These are phyloP conservation scores for Pichia sp. DNA, from an alignment of 1,139 yeast species.

Conservation along the genomic window DNA sequence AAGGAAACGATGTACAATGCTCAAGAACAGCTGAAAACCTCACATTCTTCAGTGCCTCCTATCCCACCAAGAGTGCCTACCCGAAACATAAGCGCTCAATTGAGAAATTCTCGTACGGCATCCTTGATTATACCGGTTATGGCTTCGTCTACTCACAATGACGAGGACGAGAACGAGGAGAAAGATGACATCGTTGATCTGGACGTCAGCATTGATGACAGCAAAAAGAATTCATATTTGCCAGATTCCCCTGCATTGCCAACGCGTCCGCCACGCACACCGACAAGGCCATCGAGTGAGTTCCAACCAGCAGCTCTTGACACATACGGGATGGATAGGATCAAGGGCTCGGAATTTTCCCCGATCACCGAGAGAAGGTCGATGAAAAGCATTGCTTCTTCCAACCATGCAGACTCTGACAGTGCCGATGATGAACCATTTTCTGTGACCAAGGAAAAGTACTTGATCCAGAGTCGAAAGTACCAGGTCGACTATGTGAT, in stretches of 20 bases:
- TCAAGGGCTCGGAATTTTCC: slow-evolving; percentile 24
- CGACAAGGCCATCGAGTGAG: slow-evolving; percentile 7
- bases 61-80: slow-evolving; percentile 2
- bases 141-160: not conserved
- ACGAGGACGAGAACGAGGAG: not conserved
- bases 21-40: not conserved
- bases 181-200: not conserved
- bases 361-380: slow-evolving; percentile 17
- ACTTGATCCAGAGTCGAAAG: slow-evolving; percentile 17
- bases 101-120: slow-evolving; percentile 12
- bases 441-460: slow-evolving; percentile 8
- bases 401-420: not conserved
- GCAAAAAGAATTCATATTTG: not conserved
- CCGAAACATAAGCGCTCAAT: slow-evolving; percentile 4
- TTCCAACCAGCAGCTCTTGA: slow-evolving; percentile 9
- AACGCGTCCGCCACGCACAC: slow-evolving; percentile 13
- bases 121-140: slow-evolving; percentile 13
- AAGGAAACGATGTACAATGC: not conserved
- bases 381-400: not conserved
- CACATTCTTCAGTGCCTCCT: slow-evolving; percentile 1
- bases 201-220: not conserved
- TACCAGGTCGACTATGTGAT: slow-evolving; percentile 18
- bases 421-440: slow-evolving; percentile 4
- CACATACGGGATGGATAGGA: slow-evolving; percentile 20
- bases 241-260: slow-evolving; percentile 16